phyloP scores from a whole-genome alignment of 169 alveolate species.

The Eimeria necatrix region DNA sequence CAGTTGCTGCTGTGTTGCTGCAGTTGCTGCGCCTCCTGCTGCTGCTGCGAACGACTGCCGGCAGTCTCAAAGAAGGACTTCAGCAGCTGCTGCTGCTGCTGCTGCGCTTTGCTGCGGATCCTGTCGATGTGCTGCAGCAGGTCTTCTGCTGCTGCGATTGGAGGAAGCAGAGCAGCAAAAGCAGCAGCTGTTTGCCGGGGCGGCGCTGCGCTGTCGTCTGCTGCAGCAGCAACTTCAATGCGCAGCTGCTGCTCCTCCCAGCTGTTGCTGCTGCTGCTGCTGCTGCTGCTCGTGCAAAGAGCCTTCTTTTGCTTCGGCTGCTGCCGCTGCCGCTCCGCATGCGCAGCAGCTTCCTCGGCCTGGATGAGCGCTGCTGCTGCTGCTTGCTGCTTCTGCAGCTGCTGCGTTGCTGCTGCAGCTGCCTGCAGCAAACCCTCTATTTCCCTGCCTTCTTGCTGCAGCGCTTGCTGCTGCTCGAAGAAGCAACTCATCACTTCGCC shows the following conservation, averaged over 20 bases:
- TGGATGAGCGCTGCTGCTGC: background rate
- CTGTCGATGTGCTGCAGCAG: constrained; percentile 39
- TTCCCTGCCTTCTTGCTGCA: background rate
- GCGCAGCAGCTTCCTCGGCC: background rate
- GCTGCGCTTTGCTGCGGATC: background rate
- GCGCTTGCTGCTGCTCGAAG: background rate
- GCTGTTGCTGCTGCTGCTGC: constrained; percentile 6
- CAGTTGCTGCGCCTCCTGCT: background rate
- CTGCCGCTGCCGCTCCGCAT: background rate
- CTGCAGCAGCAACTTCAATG: background rate
- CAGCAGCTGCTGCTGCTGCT: constrained; percentile 56
- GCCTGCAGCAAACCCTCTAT: background rate
- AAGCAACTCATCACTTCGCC: background rate
- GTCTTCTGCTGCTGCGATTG: constrained; percentile 4
- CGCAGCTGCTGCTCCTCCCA: background rate
- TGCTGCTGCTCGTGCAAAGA: background rate
- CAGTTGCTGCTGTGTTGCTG: background rate
- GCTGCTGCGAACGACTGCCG: background rate
- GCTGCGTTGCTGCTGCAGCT: background rate
- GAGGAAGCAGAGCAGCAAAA: background rate
- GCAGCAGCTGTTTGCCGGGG: background rate
- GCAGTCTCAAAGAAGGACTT: background rate
- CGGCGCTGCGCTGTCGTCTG: background rate
- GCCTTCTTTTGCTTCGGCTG: constrained; percentile 1
- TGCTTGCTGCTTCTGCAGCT: background rate